Base-by-base conservation (phyloP, 495 filamentous ascomycete genomes). In the Ramalina intermedia region DNA sequence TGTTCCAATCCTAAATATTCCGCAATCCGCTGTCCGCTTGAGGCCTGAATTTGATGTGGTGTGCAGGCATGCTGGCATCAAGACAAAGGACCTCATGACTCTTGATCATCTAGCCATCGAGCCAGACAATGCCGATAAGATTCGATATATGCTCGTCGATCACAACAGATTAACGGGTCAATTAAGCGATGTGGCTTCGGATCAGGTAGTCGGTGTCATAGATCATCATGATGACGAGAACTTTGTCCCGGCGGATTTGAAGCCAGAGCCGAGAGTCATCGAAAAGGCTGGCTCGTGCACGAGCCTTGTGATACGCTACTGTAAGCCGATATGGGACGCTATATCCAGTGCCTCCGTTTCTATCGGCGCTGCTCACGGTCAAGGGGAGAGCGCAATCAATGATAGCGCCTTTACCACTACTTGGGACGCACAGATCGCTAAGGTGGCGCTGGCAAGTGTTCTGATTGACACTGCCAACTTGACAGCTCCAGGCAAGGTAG, bases 221-320 rank as follows among this genome's bases (percentile, higher is more conserved):
- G 91, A 98, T 61, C 91, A 98, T 63, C 93, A 96, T 60, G 79
- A 76, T 0, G 86, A 98, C 55, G 91, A 98, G 58, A 54, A 67
- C 33, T 69, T 66, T 18, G 68, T 93, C 0, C 74, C 81, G 0
- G 41, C 62, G 6, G 61, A 68, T 23, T 61, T 61, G 0, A 58
- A 49, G 3, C 59, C 53, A 8, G 64, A 73, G 20, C 81, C 82
- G 3, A 67, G 82, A 9, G 65, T 89, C 1, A 73, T 96, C 13
- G 66, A 77, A 39, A 80, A 75, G 42, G 66, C 65, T 2, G 85
- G 89, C 1, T 91, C 85, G 53, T 98, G 91, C 66, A 72, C 78
- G 39, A 88, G 82, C 23, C 70, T 96, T 1, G 74, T 96, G 17
- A 69, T 82, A 2, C 69, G 79, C 38, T 70, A 84, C 46, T 85